Base-by-base conservation (phyloP, 192 early-diverging fungal genomes). In the Coemansia sp. region DNA sequence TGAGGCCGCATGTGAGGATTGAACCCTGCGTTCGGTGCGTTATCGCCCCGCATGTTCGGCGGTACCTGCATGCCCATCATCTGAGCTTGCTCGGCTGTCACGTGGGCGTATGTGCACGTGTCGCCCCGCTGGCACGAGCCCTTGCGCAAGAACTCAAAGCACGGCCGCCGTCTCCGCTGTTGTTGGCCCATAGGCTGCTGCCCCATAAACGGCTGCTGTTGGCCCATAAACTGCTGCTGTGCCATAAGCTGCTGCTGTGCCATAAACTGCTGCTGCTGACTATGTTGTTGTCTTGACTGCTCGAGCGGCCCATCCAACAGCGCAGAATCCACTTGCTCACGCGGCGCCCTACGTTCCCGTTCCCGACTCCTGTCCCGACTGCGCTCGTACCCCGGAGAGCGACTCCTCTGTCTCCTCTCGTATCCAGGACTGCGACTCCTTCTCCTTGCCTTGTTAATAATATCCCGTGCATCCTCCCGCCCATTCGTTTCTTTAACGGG, bases 91-190 rank as follows among this genome's bases (percentile, higher is more conserved):
- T 71, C 75, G 1, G 20, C 37, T 0, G 66, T 69, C 10, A 69
- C 66, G 27, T 78, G 75, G 0, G 65, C 66, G 26, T 58, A 78
- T 14, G 27, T 60, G 57, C 75, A 78, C 3, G 32, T 12, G 51
- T 73, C 69, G 59, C 70, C 75, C 23, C 75, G 75, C 66, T 69
- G 66, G 56, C 75, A 78, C n/a, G n/a, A 32, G 52, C 75, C 75
- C 43, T 55, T 56, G 39, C 75, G 75, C 45, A 78, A 13, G 61
- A 66, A 78, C 54, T 78, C 75, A 32, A 65, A 78, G 63, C 75
- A 78, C 14, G 75, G 69, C 54, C 29, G 55, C 29, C 19, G 52
- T 54, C 62, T 50, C 53, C 61, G 73, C 14, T 48, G 51, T 22
- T 51, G 41, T 43, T 71, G 69, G 9, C 38, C 35, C 18, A 60